Evolutionary conservation across 2,329 filamentous ascomycete genomes (phyloP).

Genomic region (Alternaria sp.): DNA sequence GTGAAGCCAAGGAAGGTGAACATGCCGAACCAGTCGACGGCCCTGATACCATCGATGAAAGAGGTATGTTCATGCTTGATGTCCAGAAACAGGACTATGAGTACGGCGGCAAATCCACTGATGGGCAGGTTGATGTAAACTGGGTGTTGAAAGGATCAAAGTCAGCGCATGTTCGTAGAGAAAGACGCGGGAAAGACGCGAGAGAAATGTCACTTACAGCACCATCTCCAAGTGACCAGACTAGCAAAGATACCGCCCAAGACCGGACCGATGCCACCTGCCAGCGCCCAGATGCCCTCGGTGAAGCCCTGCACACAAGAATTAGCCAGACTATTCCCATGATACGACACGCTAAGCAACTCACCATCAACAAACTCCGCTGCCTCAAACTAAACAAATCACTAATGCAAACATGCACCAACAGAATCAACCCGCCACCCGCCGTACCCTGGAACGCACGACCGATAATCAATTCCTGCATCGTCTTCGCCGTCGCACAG

Average conservation of each 20-base stretch:
- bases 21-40: constrained; percentile 62
- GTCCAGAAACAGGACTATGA: constrained; percentile 61
- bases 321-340: background rate
- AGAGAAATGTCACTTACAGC: constrained; percentile 42
- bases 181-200: background rate
- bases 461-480: constrained; percentile 66
- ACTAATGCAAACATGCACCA: constrained; percentile 68
- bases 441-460: constrained; percentile 69
- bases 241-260: constrained; percentile 60
- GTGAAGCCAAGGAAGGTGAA: constrained; percentile 59
- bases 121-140: constrained; percentile 64
- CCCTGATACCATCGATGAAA: constrained; percentile 55
- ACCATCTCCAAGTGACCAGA: constrained; percentile 59
- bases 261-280: constrained; percentile 60
- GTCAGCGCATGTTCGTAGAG: background rate
- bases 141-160: constrained; percentile 4
- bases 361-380: constrained; percentile 54
- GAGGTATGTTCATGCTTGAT: constrained; percentile 62
- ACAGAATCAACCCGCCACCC: constrained; percentile 65
- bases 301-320: constrained; percentile 48
- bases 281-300: constrained; percentile 62
- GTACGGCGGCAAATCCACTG: constrained; percentile 55
- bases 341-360: background rate
- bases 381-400: constrained; percentile 67
- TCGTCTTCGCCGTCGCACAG: constrained; percentile 62